A percentile compares a stretch with the other conserved stretches of the same genome.
Evolutionary conservation across 129 eudicot genomes (phyloP).

Genomic region (Tanacetum coccineum): DNA sequence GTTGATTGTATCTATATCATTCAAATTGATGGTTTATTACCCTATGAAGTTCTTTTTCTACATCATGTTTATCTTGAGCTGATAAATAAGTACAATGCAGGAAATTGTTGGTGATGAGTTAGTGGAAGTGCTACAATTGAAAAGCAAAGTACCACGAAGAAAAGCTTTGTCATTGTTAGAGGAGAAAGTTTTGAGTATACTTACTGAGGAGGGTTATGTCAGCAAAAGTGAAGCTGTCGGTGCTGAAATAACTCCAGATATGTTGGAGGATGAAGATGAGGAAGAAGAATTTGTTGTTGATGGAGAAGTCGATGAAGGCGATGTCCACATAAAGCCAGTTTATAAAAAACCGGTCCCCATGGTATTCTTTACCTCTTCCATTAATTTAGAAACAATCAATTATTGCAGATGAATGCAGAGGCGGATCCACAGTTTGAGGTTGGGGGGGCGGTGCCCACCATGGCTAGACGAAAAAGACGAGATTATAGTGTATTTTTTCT

Average conservation of each 20-base stretch:
- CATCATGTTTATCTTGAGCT: constrained; percentile 19
- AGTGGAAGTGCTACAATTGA: constrained; percentile 70
- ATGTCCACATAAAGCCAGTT: constrained; percentile 87
- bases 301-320: constrained; percentile 99
- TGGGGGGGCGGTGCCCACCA: too few species aligned
- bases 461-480: too few species aligned
- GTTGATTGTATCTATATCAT: not conserved
- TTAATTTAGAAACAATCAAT: not conserved
- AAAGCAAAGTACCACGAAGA: constrained; percentile 89
- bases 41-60: not conserved
- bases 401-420: not conserved
- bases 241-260: constrained; percentile 56
- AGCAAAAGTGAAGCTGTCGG: constrained; percentile 56
- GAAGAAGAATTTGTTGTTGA: constrained; percentile 96
- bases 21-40: constrained; percentile 11
- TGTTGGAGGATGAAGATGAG: constrained; percentile 87
- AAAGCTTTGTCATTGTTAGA: constrained; percentile 80
- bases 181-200: constrained; percentile 71
- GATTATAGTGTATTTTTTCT: too few species aligned
- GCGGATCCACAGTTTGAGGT: too few species aligned
- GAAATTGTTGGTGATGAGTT: constrained; percentile 92
- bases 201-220: constrained; percentile 86
- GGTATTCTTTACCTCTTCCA: constrained; percentile 43
- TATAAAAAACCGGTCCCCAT: constrained; percentile 49
- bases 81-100: constrained; percentile 33